phyloP scores from a whole-genome alignment of 2,329 filamentous ascomycete genomes.

The Ascochyta viciae-villosae region DNA sequence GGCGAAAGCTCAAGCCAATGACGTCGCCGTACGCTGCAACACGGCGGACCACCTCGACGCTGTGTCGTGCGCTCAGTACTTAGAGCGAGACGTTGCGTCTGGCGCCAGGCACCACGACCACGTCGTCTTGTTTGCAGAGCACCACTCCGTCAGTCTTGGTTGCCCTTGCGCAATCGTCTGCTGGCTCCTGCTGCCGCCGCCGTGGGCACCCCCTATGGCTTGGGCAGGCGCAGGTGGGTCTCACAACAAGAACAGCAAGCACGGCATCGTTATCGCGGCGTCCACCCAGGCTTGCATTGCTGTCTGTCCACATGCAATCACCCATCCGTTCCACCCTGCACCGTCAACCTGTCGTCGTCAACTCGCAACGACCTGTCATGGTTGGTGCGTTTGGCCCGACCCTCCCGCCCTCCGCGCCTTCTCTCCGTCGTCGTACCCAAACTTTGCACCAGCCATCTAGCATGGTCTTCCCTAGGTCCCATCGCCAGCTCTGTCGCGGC shows the following conservation, averaged over 20 bases:
- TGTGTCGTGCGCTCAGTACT: slow-evolving; percentile 8
- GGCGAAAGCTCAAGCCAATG: slow-evolving; percentile 33
- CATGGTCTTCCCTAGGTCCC: slow-evolving; percentile 13
- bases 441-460: slow-evolving; percentile 17
- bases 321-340: background rate
- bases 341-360: slow-evolving; percentile 1
- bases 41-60: slow-evolving; percentile 1
- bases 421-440: slow-evolving; percentile 17
- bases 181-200: slow-evolving; percentile 4
- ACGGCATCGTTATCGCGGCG: slow-evolving; percentile 13
- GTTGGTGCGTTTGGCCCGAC: slow-evolving; percentile 6
- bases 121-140: background rate
- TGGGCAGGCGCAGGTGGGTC: slow-evolving; percentile 17
- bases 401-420: slow-evolving; percentile 19
- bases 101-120: background rate
- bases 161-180: slow-evolving; percentile 2
- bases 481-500: slow-evolving; percentile 17
- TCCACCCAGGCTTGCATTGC: slow-evolving; percentile 9
- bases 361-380: slow-evolving; percentile 6
- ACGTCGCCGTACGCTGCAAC: slow-evolving; percentile 27
- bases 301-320: background rate
- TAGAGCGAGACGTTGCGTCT: slow-evolving; percentile 8
- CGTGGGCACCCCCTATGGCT: slow-evolving; percentile 3
- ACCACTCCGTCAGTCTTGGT: background rate
- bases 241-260: slow-evolving; percentile 1